Conservation (phyloP, 805 yeast species). For the Teunomyces funiuensis region DNA sequence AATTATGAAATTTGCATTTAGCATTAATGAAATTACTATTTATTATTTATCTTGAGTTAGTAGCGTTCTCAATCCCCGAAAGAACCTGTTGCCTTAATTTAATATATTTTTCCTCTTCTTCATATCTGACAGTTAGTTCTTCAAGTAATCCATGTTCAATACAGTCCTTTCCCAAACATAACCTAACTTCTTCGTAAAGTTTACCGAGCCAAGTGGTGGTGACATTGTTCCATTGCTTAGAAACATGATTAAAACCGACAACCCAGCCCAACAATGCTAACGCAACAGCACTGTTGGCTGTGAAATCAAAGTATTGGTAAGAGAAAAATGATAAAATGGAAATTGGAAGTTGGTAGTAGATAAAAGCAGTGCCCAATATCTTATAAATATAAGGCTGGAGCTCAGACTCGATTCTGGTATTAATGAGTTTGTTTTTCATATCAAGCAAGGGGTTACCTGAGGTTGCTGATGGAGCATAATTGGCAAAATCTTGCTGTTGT, state of each 20-base stretch:
- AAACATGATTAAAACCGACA: conserved; percentile 42
- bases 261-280: conserved; percentile 38
- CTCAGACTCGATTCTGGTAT: conserved; percentile 26
- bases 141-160: conserved; percentile 37
- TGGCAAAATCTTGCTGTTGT: conserved; percentile 25
- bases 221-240: conserved; percentile 35
- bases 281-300: conserved; percentile 32
- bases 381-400: conserved; percentile 39
- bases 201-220: conserved; percentile 26
- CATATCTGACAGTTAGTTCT: conserved; percentile 29
- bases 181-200: conserved; percentile 36
- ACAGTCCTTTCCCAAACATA: conserved; percentile 34
- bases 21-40: conserved; percentile 2
- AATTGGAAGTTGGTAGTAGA: conserved; percentile 40
- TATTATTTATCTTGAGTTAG: conserved; percentile 3
- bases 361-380: conserved; percentile 27
- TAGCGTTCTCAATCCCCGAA: not conserved
- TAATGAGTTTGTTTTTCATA: conserved; percentile 32
- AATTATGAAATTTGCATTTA: conserved; percentile 1
- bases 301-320: conserved; percentile 34
- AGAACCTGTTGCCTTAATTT: conserved; percentile 7
- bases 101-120: conserved; percentile 14
- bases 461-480: conserved; percentile 13
- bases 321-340: conserved; percentile 29
- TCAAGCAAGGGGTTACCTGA: conserved; percentile 28